Conservation (phyloP, 345 rosid species). For the Kandelia obovata region DNA sequence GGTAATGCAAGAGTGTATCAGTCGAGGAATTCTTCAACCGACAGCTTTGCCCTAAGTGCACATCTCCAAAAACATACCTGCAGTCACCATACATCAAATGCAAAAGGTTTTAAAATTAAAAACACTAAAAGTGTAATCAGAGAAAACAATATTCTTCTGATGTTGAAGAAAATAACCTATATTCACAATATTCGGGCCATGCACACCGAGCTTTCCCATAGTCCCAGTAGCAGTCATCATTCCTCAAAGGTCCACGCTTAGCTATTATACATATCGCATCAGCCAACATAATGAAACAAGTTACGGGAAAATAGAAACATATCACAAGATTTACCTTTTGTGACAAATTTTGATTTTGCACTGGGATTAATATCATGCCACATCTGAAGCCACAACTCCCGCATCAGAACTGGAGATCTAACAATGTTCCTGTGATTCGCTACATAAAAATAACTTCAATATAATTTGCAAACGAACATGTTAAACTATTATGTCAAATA, state of each 20-base stretch:
- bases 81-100: conserved; percentile 15
- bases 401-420: conserved; percentile 82
- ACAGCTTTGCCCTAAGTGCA: conserved; percentile 98
- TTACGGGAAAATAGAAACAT: neutral
- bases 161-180: conserved; percentile 47
- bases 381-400: conserved; percentile 99
- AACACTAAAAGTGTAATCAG: neutral
- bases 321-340: conserved; percentile 58
- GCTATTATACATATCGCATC: conserved; percentile 36
- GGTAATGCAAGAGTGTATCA: conserved; percentile 58
- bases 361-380: conserved; percentile 88
- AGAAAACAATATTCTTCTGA: neutral
- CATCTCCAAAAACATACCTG: conserved; percentile 89
- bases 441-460: conserved; percentile 41
- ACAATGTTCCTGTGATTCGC: conserved; percentile 98
- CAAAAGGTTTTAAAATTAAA: neutral
- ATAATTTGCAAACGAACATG: neutral
- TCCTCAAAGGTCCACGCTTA: conserved; percentile 89
- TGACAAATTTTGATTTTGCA: conserved; percentile 63
- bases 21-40: conserved; percentile 76
- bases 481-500: neutral
- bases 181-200: conserved; percentile 91
- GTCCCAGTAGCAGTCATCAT: conserved; percentile 97
- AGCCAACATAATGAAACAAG: conserved; percentile 15
- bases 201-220: conserved; percentile 97